Evolutionary conservation across 1,284 basidiomycete species (phyloP).

Genomic region (Rhizoctonia solani): DNA sequence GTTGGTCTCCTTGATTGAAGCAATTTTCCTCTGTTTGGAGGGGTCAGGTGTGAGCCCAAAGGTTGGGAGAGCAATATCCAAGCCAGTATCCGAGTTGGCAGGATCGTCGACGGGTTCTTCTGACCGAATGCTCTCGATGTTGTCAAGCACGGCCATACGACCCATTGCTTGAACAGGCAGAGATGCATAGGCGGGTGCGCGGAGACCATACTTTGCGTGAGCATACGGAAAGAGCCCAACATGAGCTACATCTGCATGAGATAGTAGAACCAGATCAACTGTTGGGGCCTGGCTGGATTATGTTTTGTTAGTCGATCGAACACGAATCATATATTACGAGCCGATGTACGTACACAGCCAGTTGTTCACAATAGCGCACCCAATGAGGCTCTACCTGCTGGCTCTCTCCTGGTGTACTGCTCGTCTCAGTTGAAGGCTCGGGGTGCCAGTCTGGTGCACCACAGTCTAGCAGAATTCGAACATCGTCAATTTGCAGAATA

Average conservation of each 20-base stretch:
- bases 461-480: constrained; percentile 92
- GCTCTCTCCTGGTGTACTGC: too few relatives aligned
- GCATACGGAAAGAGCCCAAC: constrained; percentile 92
- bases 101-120: constrained; percentile 49
- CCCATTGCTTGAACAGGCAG: constrained; percentile 97
- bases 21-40: constrained; percentile 52
- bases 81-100: neutral
- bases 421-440: too few relatives aligned
- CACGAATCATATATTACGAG: neutral
- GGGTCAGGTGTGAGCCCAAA: constrained; percentile 23
- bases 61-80: constrained; percentile 5
- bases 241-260: constrained; percentile 89
- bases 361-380: constrained; percentile 64
- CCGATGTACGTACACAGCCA: constrained; percentile 61
- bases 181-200: constrained; percentile 93
- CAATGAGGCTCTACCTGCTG: constrained; percentile 50
- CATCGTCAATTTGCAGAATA: constrained; percentile 92
- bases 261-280: constrained; percentile 86
- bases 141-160: constrained; percentile 83
- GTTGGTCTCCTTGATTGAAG: constrained; percentile 84
- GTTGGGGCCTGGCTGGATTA: constrained; percentile 63
- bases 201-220: constrained; percentile 82
- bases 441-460: constrained; percentile 87
- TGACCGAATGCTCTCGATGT: constrained; percentile 76
- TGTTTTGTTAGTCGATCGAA: neutral